A percentile compares a stretch with the other conserved stretches of the same genome.
Evolutionary conservation across 441 rosid genomes (phyloP).

Genomic region (Jatropha podagrica): DNA sequence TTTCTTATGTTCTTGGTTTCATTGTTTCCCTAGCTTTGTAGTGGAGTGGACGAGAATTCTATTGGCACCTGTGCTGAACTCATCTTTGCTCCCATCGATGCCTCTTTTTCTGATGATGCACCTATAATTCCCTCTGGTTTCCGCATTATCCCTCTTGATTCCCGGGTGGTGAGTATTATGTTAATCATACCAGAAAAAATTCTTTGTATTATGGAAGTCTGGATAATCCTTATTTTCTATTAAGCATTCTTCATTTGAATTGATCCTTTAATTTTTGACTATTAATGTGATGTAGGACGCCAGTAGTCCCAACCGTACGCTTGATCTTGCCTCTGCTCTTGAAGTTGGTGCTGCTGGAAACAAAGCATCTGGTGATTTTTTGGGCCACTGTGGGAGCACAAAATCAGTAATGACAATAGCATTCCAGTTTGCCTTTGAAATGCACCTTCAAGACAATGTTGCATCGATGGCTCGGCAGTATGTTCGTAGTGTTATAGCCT

Average conservation of each 20-base stretch:
- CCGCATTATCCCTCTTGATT: constrained; percentile 93
- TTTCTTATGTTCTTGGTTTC: constrained; percentile 6
- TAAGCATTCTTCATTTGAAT: background rate
- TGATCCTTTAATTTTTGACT: constrained; percentile 2
- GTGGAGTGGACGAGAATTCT: constrained; percentile 93
- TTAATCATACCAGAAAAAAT: background rate
- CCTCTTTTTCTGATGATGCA: constrained; percentile 95
- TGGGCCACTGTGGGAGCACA: constrained; percentile 52
- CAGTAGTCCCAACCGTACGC: constrained; percentile 90
- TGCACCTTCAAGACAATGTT: constrained; percentile 95
- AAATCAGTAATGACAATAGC: constrained; percentile 98
- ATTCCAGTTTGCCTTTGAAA: constrained; percentile 90
- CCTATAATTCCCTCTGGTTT: constrained; percentile 97
- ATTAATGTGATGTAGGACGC: constrained; percentile 52
- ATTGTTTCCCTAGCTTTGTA: constrained; percentile 56
- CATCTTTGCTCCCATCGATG: constrained; percentile 94
- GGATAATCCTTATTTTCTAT: background rate
- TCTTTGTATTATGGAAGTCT: background rate
- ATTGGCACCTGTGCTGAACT: constrained; percentile 91
- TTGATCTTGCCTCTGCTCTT: constrained; percentile 95
- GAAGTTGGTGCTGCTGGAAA: constrained; percentile 86
- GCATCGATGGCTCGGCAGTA: constrained; percentile 96
- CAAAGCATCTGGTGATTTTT: constrained; percentile 55
- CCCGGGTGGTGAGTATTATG: constrained; percentile 56
- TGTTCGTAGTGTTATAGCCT: constrained; percentile 86